These are phyloP conservation scores for Monosporascus sp. DNA, from an alignment of 2,329 filamentous ascomycete genomes.

Conservation along the genomic window DNA sequence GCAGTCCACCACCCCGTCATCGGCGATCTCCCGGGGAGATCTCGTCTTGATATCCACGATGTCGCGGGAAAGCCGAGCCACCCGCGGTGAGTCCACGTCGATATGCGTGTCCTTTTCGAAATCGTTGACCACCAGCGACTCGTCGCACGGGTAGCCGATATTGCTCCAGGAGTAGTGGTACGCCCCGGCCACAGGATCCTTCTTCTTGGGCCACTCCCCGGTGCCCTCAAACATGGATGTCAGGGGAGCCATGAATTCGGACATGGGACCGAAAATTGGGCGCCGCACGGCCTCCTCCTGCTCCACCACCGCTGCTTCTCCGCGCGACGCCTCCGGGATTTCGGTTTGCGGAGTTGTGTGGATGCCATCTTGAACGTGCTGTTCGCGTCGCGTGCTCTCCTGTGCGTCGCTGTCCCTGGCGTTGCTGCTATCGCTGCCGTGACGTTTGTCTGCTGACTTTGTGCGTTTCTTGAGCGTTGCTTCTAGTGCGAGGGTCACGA, in stretches of 20 bases:
- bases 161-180: background rate
- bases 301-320: background rate
- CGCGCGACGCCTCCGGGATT: too few species aligned
- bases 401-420: background rate
- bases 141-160: background rate
- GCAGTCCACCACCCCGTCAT: too few species aligned
- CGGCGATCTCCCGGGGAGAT: background rate
- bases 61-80: background rate
- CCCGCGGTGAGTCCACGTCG: background rate
- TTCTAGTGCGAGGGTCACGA: background rate
- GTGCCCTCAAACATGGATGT: background rate
- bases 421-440: background rate
- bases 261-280: background rate
- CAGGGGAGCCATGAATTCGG: background rate
- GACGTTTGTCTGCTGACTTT: background rate
- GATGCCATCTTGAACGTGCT: background rate
- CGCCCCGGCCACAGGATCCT: background rate
- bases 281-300: background rate
- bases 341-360: background rate
- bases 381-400: background rate
- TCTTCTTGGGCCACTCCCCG: background rate
- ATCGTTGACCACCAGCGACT: background rate
- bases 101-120: background rate
- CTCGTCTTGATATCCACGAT: background rate
- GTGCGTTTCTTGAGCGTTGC: background rate